Evolutionary conservation across 2,329 filamentous ascomycete genomes (phyloP), one percentile per base, ranked within the genome.

Genomic region (Diaporthe vaccinii): DNA sequence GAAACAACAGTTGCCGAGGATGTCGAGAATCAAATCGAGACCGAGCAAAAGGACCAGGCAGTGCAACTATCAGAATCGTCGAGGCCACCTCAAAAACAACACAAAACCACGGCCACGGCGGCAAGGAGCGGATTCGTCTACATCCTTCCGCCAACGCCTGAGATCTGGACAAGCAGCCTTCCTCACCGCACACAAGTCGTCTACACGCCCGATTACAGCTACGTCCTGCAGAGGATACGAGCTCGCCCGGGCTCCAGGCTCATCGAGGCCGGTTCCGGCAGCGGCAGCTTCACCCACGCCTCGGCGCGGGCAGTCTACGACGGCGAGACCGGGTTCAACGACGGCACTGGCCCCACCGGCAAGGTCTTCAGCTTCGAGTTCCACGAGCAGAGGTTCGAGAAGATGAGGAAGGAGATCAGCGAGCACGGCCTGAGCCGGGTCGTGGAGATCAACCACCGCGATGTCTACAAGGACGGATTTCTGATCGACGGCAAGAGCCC

Each of bases 181-280:
- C 94, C 94, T 1, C 94, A 97, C 82, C 89, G 94, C 76, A 97
- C 94, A 0, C 94, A 97, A 81, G 94, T 97, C 51, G 94, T 97
- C 72, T 97, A 97, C 82, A 96, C 93, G 0, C 94, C 94, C 22
- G 94, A 97, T 82, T 96, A 95, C 84, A 96, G 94, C 85, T 97
- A 95, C 81, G 91, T 97, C 67, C 86, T 97, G 15, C 93, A 96
- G 80, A 89, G 94, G 46, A 89, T 97, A 79, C 90, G 93, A 44
- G 94, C 93, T 7, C 87, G 93, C 28, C 94, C 94, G 0, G 94
- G 95, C 7, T 89, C 91, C 61, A 89, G 88, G 28, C 86, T 97
- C 49, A 95, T 97, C 73, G 94, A 97, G 83, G 94, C 94, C 4
- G 94, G 94, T 44, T 92, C 94, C 1, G 94, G 94, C 9, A 96